Base-by-base conservation (phyloP, 2,329 filamentous ascomycete genomes). In the Aspergillus sojae region DNA sequence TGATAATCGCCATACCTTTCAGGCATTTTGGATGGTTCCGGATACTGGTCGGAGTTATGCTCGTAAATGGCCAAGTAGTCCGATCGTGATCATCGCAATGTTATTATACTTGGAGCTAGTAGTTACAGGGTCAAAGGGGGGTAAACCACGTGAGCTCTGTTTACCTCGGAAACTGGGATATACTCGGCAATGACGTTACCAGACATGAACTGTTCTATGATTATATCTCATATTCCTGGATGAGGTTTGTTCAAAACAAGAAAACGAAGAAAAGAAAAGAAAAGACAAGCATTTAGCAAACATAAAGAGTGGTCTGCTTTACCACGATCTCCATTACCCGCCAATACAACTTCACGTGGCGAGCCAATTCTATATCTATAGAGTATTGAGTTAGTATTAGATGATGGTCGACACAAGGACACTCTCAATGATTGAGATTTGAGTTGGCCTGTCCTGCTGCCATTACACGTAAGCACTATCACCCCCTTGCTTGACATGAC, bases 1-100 rank as follows among this genome's bases (percentile, higher is more conserved):
- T 84, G 78, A 61, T 82, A 82, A n/a, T 75, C 74, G 41, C 79
- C 79, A 68, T 83, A 85, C 19, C 75, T 78, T 48, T 73, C 67
- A 9, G 72, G 65, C 75, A 78, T 77, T 3, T 52, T 55, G 21
- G 9, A 39, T 26, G 11, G 4, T 30, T 19, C 39, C 14, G 26
- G 21, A 55, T 39, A 16, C 12, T 39, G 9, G 30, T 55, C 12
- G 14, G 11, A 16, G 7, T 9, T 36, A 26, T 30, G 23, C 21
- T 55, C 5, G 14, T 39, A 23, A 34, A 26, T 23, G 7, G 52
- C 16, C 52, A 55, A 55, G 21, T 7, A 39, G 16, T 21, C 21
- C 1, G 21, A 7, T 55, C 28, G 11, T 26, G 52, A 19, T 39
- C 21, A 39, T 55, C 3, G 9, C 23, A 14, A 28, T 26, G 10